These are phyloP conservation scores for Nidularia pulvinata DNA, from an alignment of 768 basidiomycete genomes.

Conservation along the genomic window DNA sequence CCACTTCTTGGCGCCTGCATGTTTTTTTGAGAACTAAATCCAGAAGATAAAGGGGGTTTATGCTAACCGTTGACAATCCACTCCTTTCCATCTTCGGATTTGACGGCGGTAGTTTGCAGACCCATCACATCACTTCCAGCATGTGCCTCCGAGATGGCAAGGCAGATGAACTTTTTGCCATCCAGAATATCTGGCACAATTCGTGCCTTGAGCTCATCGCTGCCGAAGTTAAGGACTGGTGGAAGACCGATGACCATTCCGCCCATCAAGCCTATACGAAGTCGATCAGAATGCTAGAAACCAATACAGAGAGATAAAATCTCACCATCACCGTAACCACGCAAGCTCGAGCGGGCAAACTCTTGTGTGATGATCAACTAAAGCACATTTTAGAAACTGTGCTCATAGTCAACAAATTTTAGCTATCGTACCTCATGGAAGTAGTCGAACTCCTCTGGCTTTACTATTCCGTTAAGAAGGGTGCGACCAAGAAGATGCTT, in stretches of 20 bases:
- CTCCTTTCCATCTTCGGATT: slow-evolving; percentile 79
- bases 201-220: slow-evolving; percentile 55
- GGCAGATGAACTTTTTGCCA: slow-evolving; percentile 82
- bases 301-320: background rate
- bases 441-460: slow-evolving; percentile 87
- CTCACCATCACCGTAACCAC: slow-evolving; percentile 84
- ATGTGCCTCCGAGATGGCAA: slow-evolving; percentile 90
- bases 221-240: slow-evolving; percentile 88
- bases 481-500: slow-evolving; percentile 85
- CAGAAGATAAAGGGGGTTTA: background rate
- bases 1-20: slow-evolving; percentile 74
- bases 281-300: slow-evolving; percentile 11
- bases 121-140: slow-evolving; percentile 87
- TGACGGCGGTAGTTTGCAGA: slow-evolving; percentile 73
- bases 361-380: slow-evolving; percentile 89
- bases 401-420: background rate
- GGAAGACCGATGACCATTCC: slow-evolving; percentile 88
- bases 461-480: slow-evolving; percentile 82
- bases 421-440: slow-evolving; percentile 71
- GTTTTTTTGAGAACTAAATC: background rate
- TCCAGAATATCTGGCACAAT: slow-evolving; percentile 67
- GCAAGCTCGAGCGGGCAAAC: slow-evolving; percentile 61
- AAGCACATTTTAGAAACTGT: background rate
- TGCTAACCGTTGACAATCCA: slow-evolving; percentile 75
- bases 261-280: slow-evolving; percentile 52